phyloP scores from a whole-genome alignment of 2,329 filamentous ascomycete genomes.

The Phoma sp. region DNA sequence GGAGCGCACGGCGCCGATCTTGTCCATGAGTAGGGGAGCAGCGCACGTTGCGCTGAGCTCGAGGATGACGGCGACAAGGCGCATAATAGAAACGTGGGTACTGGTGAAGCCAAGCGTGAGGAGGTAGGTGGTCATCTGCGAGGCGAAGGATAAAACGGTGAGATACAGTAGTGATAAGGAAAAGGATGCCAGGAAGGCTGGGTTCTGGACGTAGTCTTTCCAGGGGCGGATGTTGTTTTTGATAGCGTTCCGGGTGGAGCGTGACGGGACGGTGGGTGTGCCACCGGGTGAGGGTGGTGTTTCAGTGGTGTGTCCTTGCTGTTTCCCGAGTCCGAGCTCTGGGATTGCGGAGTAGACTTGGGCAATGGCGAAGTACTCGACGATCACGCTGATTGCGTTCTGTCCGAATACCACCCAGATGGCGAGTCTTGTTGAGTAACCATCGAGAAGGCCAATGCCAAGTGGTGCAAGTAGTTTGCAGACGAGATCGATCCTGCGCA shows the following conservation, averaged over 20 bases:
- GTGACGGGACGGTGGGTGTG: slow-evolving; percentile 9
- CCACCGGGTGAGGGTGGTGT: slow-evolving; percentile 13
- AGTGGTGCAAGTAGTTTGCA: slow-evolving; percentile 64
- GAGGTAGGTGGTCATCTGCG: slow-evolving; percentile 70
- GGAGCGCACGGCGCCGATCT: slow-evolving; percentile 61
- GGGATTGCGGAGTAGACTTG: slow-evolving; percentile 47
- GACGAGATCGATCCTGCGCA: slow-evolving; percentile 64
- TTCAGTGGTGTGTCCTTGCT: slow-evolving; percentile 12
- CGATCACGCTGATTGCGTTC: slow-evolving; percentile 55
- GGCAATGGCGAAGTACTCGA: slow-evolving; percentile 62
- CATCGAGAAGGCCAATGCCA: slow-evolving; percentile 57
- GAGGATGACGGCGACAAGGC: slow-evolving; percentile 60
- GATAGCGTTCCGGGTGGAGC: slow-evolving; percentile 4
- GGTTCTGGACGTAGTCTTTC: slow-evolving; percentile 58
- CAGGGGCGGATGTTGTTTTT: slow-evolving; percentile 26
- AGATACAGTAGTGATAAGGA: slow-evolving; percentile 66
- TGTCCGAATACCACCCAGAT: slow-evolving; percentile 58
- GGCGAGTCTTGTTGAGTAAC: slow-evolving; percentile 56
- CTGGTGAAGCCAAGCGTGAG: slow-evolving; percentile 60
- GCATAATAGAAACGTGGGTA: slow-evolving; percentile 59
- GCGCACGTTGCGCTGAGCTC: slow-evolving; percentile 68
- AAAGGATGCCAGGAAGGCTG: slow-evolving; percentile 66
- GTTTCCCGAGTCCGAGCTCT: slow-evolving; percentile 27
- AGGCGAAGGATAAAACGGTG: slow-evolving; percentile 52
- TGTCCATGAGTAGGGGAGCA: slow-evolving; percentile 61